phyloP scores from a whole-genome alignment of 139 green algal genomes.

The Nannochloris sp. region DNA sequence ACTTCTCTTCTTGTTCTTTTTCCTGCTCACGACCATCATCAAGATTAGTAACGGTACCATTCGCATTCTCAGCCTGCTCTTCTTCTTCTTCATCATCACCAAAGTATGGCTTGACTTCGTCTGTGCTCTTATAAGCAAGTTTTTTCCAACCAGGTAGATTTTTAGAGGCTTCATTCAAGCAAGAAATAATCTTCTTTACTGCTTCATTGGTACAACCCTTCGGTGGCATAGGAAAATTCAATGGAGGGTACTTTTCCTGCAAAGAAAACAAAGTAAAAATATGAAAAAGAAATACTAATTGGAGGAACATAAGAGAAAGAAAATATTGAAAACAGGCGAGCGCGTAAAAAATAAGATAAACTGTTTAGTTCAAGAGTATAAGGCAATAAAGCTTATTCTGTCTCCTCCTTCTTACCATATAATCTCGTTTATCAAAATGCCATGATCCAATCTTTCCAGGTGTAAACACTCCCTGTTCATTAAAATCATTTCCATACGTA shows the following conservation, averaged over 20 bases:
- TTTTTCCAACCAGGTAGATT: conserved; percentile 20
- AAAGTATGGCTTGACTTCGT: conserved; percentile 2
- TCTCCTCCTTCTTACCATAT: neutral
- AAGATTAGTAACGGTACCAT: too few relatives aligned
- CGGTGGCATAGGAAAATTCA: conserved; percentile 40
- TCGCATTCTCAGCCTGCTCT: neutral
- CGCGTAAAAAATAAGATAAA: neutral
- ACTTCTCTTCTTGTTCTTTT: conserved; percentile 3
- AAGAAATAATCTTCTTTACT: conserved; percentile 27
- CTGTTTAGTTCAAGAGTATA: neutral
- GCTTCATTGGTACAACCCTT: conserved; percentile 26
- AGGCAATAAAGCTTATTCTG: neutral
- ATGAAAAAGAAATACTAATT: neutral
- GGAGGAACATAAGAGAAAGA: neutral
- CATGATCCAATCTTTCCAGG: conserved; percentile 42
- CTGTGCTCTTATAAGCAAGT: neutral
- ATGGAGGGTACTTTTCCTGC: conserved; percentile 19
- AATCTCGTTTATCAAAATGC: conserved; percentile 70
- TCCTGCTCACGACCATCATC: neutral
- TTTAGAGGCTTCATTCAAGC: conserved; percentile 36
- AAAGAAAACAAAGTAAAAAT: neutral
- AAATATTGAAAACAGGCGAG: neutral
- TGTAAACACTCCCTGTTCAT: conserved; percentile 32
- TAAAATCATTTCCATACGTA: conserved; percentile 68
- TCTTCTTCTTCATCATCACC: conserved; percentile 1